Percentiles rank a stretch among this genome's conserved stretches.
Conservation (phyloP, 257 asterid genomes). For the Prunella vulgaris region DNA sequence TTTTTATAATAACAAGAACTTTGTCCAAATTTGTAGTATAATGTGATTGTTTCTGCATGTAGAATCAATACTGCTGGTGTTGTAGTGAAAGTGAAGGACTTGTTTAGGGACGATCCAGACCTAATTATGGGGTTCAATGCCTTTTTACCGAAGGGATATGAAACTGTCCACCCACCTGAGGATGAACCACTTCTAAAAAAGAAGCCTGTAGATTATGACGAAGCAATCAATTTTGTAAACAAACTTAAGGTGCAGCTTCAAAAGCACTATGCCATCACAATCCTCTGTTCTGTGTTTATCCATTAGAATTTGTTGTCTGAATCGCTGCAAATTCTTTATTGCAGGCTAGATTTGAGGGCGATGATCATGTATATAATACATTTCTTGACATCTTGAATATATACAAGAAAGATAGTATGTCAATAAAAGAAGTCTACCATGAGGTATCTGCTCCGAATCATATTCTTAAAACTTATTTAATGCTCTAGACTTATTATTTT, state of each 20-base stretch:
- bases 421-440: constrained; percentile 75
- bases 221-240: constrained; percentile 77
- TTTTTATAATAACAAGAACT: background rate
- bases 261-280: constrained; percentile 19
- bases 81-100: constrained; percentile 68
- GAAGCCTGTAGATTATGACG: constrained; percentile 79
- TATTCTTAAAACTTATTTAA: constrained; percentile 14
- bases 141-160: constrained; percentile 81
- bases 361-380: constrained; percentile 73
- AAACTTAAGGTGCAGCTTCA: constrained; percentile 73
- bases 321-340: constrained; percentile 28
- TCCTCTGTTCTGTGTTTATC: constrained; percentile 13
- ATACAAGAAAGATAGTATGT: constrained; percentile 73
- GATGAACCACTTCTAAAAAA: constrained; percentile 59
- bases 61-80: constrained; percentile 75
- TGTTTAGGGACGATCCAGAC: constrained; percentile 72
- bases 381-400: constrained; percentile 90
- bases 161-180: constrained; percentile 57
- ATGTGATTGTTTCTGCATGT: constrained; percentile 23
- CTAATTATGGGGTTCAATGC: constrained; percentile 93
- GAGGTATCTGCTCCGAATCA: constrained; percentile 47
- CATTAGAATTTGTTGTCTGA: constrained; percentile 24
- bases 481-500: constrained; percentile 13
- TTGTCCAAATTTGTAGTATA: background rate
- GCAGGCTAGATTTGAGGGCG: constrained; percentile 95